A percentile compares a stretch with the other conserved stretches of the same genome.
These are phyloP conservation scores for Cystobasidium onofrii DNA, from an alignment of 768 basidiomycete genomes.

Conservation along the genomic window DNA sequence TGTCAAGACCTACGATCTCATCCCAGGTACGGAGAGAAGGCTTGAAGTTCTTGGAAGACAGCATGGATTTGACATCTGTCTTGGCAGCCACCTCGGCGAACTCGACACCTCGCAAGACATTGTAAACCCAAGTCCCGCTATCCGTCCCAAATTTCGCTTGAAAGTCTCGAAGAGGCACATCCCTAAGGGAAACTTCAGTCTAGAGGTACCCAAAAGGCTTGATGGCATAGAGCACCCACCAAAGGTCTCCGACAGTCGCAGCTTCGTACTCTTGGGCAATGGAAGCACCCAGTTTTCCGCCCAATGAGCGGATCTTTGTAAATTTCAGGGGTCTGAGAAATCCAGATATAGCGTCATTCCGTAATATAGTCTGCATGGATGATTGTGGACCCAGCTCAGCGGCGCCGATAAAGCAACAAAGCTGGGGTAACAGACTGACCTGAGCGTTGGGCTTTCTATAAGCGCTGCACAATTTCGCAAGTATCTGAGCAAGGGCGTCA, in stretches of 20 bases:
- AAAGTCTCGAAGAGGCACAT: constrained; percentile 46
- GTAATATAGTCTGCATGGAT: constrained; percentile 62
- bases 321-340: constrained; percentile 81
- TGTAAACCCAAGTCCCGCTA: constrained; percentile 71
- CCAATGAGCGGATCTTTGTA: constrained; percentile 87
- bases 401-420: too few relatives aligned
- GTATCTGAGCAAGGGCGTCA: constrained; percentile 60
- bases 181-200: constrained; percentile 38
- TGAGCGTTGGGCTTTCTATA: constrained; percentile 85
- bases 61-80: constrained; percentile 76
- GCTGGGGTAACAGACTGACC: constrained; percentile 46
- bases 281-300: constrained; percentile 84
- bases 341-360: constrained; percentile 70
- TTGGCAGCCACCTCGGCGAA: constrained; percentile 85
- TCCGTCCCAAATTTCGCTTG: constrained; percentile 49
- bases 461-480: constrained; percentile 88
- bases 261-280: constrained; percentile 81
- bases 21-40: constrained; percentile 63
- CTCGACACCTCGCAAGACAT: constrained; percentile 78
- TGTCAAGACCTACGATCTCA: constrained; percentile 52
- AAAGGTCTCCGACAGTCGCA: constrained; percentile 77
- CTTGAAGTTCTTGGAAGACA: constrained; percentile 88
- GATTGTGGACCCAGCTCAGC: constrained; percentile 28
- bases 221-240: constrained; percentile 53
- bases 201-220: not conserved